Percentiles rank a stretch among this genome's conserved stretches.
Conservation (phyloP, 768 basidiomycete genomes). For the Austroboletus eburneus region DNA sequence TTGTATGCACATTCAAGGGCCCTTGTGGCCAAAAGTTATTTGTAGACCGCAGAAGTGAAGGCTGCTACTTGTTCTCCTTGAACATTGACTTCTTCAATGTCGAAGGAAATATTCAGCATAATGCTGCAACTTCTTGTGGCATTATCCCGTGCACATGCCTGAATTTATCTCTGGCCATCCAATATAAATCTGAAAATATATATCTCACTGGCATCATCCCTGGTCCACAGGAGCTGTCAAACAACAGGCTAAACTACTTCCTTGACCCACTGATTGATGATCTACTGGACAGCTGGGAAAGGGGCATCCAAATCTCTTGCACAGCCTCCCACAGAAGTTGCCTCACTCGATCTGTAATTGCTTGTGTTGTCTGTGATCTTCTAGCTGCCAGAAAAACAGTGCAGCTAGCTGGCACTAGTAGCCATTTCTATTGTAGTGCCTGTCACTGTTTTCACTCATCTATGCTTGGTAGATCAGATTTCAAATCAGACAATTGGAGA, state of each 20-base stretch:
- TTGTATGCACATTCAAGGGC: constrained; percentile 1
- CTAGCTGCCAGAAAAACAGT: constrained; percentile 27
- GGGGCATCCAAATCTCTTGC: constrained; percentile 2
- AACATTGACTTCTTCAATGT: constrained; percentile 35
- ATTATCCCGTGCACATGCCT: constrained; percentile 31
- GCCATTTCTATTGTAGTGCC: constrained; percentile 30
- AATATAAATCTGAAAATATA: constrained; percentile 14
- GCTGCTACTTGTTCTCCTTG: constrained; percentile 15
- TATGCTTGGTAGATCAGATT: constrained; percentile 1
- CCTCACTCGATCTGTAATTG: background rate
- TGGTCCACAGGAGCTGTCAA: background rate
- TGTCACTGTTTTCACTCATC: constrained; percentile 20
- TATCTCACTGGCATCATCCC: background rate
- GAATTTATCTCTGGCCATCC: constrained; percentile 29
- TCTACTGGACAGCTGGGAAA: constrained; percentile 1
- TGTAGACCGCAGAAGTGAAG: constrained; percentile 6
- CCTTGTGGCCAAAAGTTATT: constrained; percentile 16
- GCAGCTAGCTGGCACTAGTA: constrained; percentile 18
- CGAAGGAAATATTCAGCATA: constrained; percentile 21
- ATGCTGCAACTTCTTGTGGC: constrained; percentile 27
- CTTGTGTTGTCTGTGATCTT: constrained; percentile 17
- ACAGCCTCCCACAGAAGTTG: background rate
- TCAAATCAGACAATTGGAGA: background rate
- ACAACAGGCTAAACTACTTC: constrained; percentile 29
- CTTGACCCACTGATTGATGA: constrained; percentile 28